Conservation (phyloP, 1,284 basidiomycete genomes). For the Ceratobasidium sp. region DNA sequence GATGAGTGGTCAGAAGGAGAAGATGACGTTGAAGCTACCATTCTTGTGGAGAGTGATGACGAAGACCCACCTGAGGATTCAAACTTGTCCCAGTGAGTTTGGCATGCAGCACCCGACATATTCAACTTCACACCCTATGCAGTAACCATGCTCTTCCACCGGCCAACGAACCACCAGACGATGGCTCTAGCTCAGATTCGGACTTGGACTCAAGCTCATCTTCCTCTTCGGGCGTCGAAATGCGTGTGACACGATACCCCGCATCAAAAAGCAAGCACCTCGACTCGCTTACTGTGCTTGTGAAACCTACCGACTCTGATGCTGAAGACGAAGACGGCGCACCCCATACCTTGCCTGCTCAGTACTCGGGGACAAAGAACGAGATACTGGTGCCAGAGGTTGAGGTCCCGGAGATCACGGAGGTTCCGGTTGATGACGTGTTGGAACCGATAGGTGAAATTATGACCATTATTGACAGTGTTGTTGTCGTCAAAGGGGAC, state of each 20-base stretch:
- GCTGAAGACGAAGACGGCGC: slow-evolving; percentile 54
- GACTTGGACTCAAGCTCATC: slow-evolving; percentile 56
- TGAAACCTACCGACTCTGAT: slow-evolving; percentile 37
- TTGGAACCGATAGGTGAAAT: slow-evolving; percentile 80
- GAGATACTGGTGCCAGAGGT: slow-evolving; percentile 56
- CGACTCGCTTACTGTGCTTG: slow-evolving; percentile 40
- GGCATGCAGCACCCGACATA: not conserved
- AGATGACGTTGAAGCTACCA: slow-evolving; percentile 27
- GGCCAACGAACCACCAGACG: not conserved
- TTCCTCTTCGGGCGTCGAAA: slow-evolving; percentile 60
- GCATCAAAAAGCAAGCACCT: slow-evolving; percentile 17
- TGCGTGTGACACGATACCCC: slow-evolving; percentile 34
- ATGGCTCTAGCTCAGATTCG: slow-evolving; percentile 51
- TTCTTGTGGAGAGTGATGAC: slow-evolving; percentile 19
- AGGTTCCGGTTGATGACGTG: slow-evolving; percentile 61
- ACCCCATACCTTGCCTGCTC: slow-evolving; percentile 40
- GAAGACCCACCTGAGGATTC: not conserved
- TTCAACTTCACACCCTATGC: not conserved
- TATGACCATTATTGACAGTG: slow-evolving; percentile 73
- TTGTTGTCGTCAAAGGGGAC: slow-evolving; percentile 74
- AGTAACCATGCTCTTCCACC: not conserved
- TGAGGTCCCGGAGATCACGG: slow-evolving; percentile 56
- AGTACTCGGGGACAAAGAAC: slow-evolving; percentile 54
- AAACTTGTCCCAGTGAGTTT: slow-evolving; percentile 28
- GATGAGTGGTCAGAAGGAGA: slow-evolving; percentile 39